Evolutionary conservation across 1,139 yeast genomes (phyloP).

Genomic region (Diutina mesorugosa): DNA sequence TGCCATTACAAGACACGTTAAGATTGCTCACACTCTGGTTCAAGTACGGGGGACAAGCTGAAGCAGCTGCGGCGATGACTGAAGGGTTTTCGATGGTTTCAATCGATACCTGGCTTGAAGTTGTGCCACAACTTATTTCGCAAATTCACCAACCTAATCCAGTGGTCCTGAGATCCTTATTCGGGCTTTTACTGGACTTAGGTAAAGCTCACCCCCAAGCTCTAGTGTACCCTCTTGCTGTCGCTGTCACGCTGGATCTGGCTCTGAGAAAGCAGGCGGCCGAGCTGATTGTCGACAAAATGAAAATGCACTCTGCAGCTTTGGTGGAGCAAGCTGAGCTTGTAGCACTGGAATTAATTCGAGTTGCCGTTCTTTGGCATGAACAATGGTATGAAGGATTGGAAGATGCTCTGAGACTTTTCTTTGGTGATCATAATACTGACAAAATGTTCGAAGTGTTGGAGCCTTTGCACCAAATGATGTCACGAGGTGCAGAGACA

Average conservation of each 20-base stretch:
- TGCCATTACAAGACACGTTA: slow-evolving; percentile 66
- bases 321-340: slow-evolving; percentile 88
- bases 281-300: slow-evolving; percentile 75
- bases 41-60: slow-evolving; percentile 85
- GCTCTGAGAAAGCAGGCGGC: slow-evolving; percentile 88
- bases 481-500: slow-evolving; percentile 84
- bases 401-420: slow-evolving; percentile 90
- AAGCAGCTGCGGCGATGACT: slow-evolving; percentile 81
- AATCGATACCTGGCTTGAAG: slow-evolving; percentile 91
- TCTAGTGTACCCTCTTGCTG: slow-evolving; percentile 86
- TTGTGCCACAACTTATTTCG: slow-evolving; percentile 88
- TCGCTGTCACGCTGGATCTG: slow-evolving; percentile 90
- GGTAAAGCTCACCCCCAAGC: slow-evolving; percentile 98
- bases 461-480: slow-evolving; percentile 77
- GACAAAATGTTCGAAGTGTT: slow-evolving; percentile 89
- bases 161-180: slow-evolving; percentile 65
- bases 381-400: slow-evolving; percentile 97
- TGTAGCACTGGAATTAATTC: slow-evolving; percentile 84
- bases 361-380: slow-evolving; percentile 95
- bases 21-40: slow-evolving; percentile 90
- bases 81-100: slow-evolving; percentile 87
- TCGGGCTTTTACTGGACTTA: slow-evolving; percentile 71
- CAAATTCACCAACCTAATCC: slow-evolving; percentile 94
- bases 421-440: slow-evolving; percentile 89
- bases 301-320: slow-evolving; percentile 76